Evolutionary conservation across 2,329 filamentous ascomycete genomes (phyloP).

Genomic region (Fusarium sp.): DNA sequence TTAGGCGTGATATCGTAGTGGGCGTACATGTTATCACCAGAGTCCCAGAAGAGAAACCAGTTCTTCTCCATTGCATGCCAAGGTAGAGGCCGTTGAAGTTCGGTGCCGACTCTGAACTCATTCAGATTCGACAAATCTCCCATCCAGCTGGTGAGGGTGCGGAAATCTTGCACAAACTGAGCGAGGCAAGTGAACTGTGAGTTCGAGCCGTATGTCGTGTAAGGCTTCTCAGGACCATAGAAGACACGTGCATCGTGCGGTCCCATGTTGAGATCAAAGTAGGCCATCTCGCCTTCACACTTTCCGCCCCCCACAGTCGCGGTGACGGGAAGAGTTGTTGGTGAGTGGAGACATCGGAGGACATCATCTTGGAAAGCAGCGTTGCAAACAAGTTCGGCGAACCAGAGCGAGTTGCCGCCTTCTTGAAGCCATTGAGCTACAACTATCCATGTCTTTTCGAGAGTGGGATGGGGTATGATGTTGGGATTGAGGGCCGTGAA

Average conservation of each 20-base stretch:
- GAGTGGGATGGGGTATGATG: constrained; percentile 67
- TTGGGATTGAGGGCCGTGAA: constrained; percentile 65
- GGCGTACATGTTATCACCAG: constrained; percentile 58
- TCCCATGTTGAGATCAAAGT: constrained; percentile 61
- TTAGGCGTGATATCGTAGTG: constrained; percentile 67
- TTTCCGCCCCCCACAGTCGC: constrained; percentile 59
- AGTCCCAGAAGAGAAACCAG: constrained; percentile 73
- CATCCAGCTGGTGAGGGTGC: constrained; percentile 61
- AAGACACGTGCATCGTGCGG: constrained; percentile 72
- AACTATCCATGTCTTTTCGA: constrained; percentile 63
- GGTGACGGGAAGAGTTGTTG: constrained; percentile 60
- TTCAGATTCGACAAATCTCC: constrained; percentile 43
- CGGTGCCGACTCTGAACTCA: constrained; percentile 60
- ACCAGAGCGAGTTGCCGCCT: constrained; percentile 49
- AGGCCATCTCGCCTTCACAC: constrained; percentile 60
- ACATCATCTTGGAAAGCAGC: constrained; percentile 60
- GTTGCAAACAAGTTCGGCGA: constrained; percentile 63
- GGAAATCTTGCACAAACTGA: constrained; percentile 68
- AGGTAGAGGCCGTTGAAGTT: constrained; percentile 64
- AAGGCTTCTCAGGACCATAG: constrained; percentile 64
- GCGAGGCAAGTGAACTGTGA: constrained; percentile 68
- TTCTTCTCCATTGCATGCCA: constrained; percentile 69
- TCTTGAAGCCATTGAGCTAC: constrained; percentile 61
- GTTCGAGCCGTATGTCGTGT: constrained; percentile 68
- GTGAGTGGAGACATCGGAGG: constrained; percentile 59